Percentiles rank a stretch among this genome's conserved stretches.
phyloP scores from a whole-genome alignment of 805 yeast genomes.

The Teunomyces barrocoloradensis region DNA sequence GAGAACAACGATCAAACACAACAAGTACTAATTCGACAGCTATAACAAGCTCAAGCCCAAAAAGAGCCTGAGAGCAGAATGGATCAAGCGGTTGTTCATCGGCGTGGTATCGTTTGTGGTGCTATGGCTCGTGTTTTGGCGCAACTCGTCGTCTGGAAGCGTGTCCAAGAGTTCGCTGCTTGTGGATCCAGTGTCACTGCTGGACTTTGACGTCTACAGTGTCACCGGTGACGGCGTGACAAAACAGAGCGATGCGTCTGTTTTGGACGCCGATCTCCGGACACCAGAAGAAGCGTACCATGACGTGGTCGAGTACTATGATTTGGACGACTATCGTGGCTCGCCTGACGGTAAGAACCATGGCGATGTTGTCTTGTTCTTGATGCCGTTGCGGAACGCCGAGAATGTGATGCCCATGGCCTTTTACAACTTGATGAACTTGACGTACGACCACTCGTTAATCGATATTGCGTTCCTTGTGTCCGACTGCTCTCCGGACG shows the following conservation, averaged over 20 bases:
- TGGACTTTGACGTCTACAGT: conserved; percentile 21
- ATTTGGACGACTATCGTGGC: conserved; percentile 58
- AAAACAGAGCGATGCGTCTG: conserved; percentile 5
- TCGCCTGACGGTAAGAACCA: conserved; percentile 44
- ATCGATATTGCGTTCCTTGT: conserved; percentile 81
- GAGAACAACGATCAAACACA: neutral
- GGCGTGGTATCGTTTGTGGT: conserved; percentile 5
- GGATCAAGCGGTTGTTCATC: conserved; percentile 4
- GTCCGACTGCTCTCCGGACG: conserved; percentile 72
- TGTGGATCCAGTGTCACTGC: conserved; percentile 2
- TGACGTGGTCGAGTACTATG: conserved; percentile 57
- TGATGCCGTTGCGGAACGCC: conserved; percentile 80
- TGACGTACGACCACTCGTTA: conserved; percentile 77
- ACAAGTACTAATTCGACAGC: conserved; percentile 8
- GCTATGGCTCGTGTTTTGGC: conserved; percentile 9
- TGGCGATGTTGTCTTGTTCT: conserved; percentile 64
- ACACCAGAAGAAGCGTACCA: conserved; percentile 36
- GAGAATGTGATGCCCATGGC: conserved; percentile 74
- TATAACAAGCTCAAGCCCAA: conserved; percentile 15
- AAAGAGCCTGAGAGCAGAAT: neutral
- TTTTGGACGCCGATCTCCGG: conserved; percentile 4
- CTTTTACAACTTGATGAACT: conserved; percentile 80
- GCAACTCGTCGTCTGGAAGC: neutral
- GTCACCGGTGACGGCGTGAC: conserved; percentile 33
- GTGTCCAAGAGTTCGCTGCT: neutral